Evolutionary conservation across 2,329 filamentous ascomycete genomes (phyloP).

Genomic region (Rhinocladiella similis): DNA sequence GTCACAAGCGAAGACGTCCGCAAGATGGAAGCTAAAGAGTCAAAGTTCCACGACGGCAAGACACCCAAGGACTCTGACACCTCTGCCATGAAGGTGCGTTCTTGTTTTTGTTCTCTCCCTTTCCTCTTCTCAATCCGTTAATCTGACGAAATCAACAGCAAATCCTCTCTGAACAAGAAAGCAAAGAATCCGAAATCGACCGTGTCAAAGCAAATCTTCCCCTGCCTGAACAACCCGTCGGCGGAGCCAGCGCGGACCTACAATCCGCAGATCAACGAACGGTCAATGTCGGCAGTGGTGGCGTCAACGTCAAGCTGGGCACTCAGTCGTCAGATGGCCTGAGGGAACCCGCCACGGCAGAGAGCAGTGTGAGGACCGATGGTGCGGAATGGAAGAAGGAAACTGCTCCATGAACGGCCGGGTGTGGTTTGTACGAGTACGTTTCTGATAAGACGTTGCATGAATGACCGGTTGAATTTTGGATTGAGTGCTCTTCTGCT

Average conservation of each 20-base stretch:
- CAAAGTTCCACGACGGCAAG: slow-evolving; percentile 42
- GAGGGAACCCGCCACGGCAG: slow-evolving; percentile 60
- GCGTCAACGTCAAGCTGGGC: slow-evolving; percentile 49
- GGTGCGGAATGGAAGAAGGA: slow-evolving; percentile 57
- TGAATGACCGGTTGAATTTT: too few species aligned
- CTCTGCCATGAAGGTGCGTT: slow-evolving; percentile 47
- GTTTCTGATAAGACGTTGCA: neutral
- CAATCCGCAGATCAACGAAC: slow-evolving; percentile 68
- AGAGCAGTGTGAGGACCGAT: slow-evolving; percentile 50
- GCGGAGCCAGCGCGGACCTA: slow-evolving; percentile 67
- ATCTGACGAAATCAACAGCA: slow-evolving; percentile 15
- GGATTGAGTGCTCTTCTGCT: too few species aligned
- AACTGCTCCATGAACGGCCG: slow-evolving; percentile 43
- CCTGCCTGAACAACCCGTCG: slow-evolving; percentile 73
- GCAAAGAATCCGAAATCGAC: slow-evolving; percentile 66
- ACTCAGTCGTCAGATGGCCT: slow-evolving; percentile 54
- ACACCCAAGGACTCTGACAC: slow-evolving; percentile 46
- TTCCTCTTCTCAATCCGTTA: slow-evolving; percentile 2
- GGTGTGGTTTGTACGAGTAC: too few species aligned
- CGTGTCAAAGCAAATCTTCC: slow-evolving; percentile 71
- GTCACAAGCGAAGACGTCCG: slow-evolving; percentile 51
- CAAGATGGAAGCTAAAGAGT: slow-evolving; percentile 47
- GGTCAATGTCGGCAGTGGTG: slow-evolving; percentile 69
- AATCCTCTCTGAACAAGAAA: slow-evolving; percentile 41
- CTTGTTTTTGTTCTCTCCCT: neutral